These are phyloP conservation scores for Penicillium desertorum DNA, from an alignment of 495 filamentous ascomycete genomes.

Conservation along the genomic window DNA sequence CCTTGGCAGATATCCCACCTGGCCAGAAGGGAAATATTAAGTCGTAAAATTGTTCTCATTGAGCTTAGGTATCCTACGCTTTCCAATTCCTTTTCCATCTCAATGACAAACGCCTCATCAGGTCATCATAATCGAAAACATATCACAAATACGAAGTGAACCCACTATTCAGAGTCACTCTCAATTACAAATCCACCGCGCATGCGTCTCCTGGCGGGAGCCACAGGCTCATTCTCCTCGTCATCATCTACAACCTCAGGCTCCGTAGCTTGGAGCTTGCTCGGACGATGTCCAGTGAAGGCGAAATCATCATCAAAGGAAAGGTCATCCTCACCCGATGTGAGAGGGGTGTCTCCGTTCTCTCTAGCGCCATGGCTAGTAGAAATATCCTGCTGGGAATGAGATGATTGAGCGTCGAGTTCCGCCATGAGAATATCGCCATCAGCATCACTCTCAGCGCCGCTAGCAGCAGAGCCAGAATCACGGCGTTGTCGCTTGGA, in stretches of 20 bases:
- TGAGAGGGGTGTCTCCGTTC: slow-evolving; percentile 32
- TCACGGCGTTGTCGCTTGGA: slow-evolving; percentile 40
- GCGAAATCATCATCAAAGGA: slow-evolving; percentile 43
- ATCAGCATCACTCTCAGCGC: slow-evolving; percentile 31
- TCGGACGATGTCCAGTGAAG: slow-evolving; percentile 32
- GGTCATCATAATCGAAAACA: slow-evolving; percentile 23
- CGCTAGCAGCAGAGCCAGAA: slow-evolving; percentile 21
- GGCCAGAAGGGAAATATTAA: neutral
- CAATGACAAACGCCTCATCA: slow-evolving; percentile 35
- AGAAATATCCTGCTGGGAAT: slow-evolving; percentile 21
- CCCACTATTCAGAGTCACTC: slow-evolving; percentile 49
- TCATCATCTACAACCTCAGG: slow-evolving; percentile 19
- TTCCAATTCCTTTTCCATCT: slow-evolving; percentile 9
- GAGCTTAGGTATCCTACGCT: slow-evolving; percentile 17
- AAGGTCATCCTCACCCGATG: slow-evolving; percentile 37
- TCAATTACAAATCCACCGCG: slow-evolving; percentile 52
- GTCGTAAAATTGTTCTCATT: slow-evolving; percentile 11
- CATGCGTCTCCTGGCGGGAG: slow-evolving; percentile 37
- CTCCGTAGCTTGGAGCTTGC: slow-evolving; percentile 10
- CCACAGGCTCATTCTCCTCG: slow-evolving; percentile 36
- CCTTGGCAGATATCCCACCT: neutral
- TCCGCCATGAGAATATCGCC: slow-evolving; percentile 42
- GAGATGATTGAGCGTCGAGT: slow-evolving; percentile 23
- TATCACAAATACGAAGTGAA: slow-evolving; percentile 9
- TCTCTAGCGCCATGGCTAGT: slow-evolving; percentile 23